Percentiles rank a stretch among this genome's conserved stretches.
phyloP scores from a whole-genome alignment of 768 basidiomycete species.

The Boletus fagicola region DNA sequence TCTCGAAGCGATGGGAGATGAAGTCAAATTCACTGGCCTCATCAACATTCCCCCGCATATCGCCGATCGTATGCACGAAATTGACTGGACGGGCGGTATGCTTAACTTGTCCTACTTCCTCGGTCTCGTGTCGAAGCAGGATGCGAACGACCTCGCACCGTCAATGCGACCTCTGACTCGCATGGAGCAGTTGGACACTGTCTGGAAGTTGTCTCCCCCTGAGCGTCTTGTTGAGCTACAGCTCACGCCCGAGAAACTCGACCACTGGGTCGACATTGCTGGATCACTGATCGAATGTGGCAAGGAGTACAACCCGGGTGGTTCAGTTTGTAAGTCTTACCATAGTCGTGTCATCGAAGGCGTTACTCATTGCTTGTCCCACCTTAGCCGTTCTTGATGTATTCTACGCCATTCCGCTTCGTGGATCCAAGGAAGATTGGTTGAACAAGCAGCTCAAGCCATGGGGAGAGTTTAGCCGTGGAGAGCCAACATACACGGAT shows the following conservation, averaged over 20 bases:
- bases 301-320: constrained; percentile 15
- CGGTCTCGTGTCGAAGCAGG: constrained; percentile 28
- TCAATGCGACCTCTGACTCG: constrained; percentile 18
- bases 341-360: not conserved
- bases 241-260: constrained; percentile 22
- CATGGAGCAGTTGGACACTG: constrained; percentile 18
- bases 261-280: constrained; percentile 24
- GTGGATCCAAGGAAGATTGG: constrained; percentile 22
- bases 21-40: too few species aligned
- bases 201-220: constrained; percentile 21
- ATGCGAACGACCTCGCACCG: constrained; percentile 15
- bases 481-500: constrained; percentile 12
- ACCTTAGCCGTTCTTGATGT: constrained; percentile 15
- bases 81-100: constrained; percentile 39
- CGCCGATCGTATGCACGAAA: constrained; percentile 41
- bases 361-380: not conserved
- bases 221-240: constrained; percentile 24
- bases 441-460: constrained; percentile 22
- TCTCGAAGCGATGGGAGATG: too few species aligned
- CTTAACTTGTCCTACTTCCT: constrained; percentile 42
- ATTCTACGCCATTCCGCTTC: constrained; percentile 18
- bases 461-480: constrained; percentile 19
- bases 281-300: constrained; percentile 23
- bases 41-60: too few species aligned
- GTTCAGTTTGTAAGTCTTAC: constrained; percentile 22